Evolutionary conservation across 768 basidiomycete genomes (phyloP).

Genomic region (Cystofilobasidium ferigula): DNA sequence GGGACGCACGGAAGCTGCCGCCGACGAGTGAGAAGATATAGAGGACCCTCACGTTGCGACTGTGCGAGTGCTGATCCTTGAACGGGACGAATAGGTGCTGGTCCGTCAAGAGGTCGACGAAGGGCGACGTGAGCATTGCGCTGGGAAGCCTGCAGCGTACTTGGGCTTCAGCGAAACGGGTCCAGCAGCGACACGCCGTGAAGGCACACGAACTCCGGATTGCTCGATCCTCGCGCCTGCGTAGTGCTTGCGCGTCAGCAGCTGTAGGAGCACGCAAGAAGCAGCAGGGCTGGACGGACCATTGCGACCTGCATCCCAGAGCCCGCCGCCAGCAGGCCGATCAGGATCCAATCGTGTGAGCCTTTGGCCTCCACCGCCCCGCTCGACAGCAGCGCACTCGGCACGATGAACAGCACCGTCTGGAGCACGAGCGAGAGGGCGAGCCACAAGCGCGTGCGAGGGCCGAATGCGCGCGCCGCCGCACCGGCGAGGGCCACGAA

Average conservation of each 20-base stretch:
- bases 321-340: conserved; percentile 10
- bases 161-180: not conserved
- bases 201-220: not conserved
- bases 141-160: not conserved
- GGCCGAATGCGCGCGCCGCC: not conserved
- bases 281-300: not conserved
- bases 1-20: conserved; percentile 4
- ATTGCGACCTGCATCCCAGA: conserved; percentile 11
- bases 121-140: conserved; percentile 18
- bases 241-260: not conserved
- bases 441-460: not conserved
- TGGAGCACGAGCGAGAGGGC: not conserved
- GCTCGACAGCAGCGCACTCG: not conserved
- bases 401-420: not conserved
- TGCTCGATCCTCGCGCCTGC: not conserved
- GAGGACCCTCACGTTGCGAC: not conserved
- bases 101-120: conserved; percentile 19
- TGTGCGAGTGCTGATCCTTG: not conserved
- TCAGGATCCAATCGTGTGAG: not conserved
- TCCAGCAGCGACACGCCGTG: not conserved
- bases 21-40: conserved; percentile 15
- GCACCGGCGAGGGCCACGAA: not conserved
- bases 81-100: conserved; percentile 2
- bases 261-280: not conserved
- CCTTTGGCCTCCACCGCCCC: not conserved